Conservation (phyloP, 1,284 basidiomycete genomes). For the Phlebopus sp. region DNA sequence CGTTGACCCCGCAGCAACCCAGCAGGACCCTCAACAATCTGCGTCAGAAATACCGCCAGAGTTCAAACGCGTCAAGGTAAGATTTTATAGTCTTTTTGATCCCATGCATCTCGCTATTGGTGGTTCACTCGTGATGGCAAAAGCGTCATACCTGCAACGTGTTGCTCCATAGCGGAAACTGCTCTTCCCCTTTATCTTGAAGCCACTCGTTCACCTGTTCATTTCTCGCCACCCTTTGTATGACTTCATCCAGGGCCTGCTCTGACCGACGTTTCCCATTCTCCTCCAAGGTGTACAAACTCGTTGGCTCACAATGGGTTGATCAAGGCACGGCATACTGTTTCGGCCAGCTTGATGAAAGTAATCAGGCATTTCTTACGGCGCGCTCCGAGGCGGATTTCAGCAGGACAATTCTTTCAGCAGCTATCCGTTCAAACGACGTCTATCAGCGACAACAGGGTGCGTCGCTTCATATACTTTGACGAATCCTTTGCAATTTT, state of each 20-base stretch:
- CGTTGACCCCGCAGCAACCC: slow-evolving; percentile 34
- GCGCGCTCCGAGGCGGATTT: slow-evolving; percentile 79
- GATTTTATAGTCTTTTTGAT: slow-evolving; percentile 27
- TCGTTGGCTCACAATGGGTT: slow-evolving; percentile 84
- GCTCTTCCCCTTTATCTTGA: slow-evolving; percentile 10
- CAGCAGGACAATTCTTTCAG: slow-evolving; percentile 68
- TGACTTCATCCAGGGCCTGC: slow-evolving; percentile 31
- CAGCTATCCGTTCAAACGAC: slow-evolving; percentile 76
- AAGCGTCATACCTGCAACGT: slow-evolving; percentile 26
- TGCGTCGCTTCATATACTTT: slow-evolving; percentile 31
- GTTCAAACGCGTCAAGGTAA: slow-evolving; percentile 42
- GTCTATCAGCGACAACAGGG: slow-evolving; percentile 93
- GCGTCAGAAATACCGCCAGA: slow-evolving; percentile 35
- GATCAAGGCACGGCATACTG: slow-evolving; percentile 95
- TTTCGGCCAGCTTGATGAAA: slow-evolving; percentile 80
- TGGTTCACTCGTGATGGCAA: slow-evolving; percentile 18
- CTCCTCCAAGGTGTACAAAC: slow-evolving; percentile 79
- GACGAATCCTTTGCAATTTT: neutral
- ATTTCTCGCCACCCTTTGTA: slow-evolving; percentile 25
- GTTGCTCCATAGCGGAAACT: slow-evolving; percentile 11
- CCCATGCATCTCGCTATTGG: slow-evolving; percentile 14
- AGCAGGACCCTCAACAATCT: slow-evolving; percentile 36
- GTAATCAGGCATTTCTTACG: slow-evolving; percentile 78
- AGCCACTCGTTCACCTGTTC: slow-evolving; percentile 15
- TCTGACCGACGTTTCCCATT: slow-evolving; percentile 29